Percentiles rank a stretch among this genome's conserved stretches.
Evolutionary conservation across 305 asterid genomes (phyloP).

Genomic region (Solanum hybrid): DNA sequence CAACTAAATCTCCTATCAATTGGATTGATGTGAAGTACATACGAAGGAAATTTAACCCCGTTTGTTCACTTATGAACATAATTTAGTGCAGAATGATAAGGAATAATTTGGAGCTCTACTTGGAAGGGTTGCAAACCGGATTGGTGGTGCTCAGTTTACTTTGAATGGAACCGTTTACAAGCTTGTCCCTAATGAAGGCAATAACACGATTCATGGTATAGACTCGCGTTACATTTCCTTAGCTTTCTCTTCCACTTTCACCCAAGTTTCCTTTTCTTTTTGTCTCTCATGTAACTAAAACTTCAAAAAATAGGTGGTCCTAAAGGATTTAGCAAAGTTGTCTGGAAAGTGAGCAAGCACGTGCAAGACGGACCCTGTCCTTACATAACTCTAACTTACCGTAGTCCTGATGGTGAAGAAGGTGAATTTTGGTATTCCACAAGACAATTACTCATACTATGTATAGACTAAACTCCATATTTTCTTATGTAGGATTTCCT

Average conservation of each 20-base stretch:
- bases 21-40: not conserved
- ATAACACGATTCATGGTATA: slow-evolving; percentile 9
- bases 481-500: slow-evolving; percentile 10
- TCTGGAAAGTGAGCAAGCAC: slow-evolving; percentile 7
- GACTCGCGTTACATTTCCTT: not conserved
- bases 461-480: not conserved
- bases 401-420: slow-evolving; percentile 16
- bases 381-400: slow-evolving; percentile 1
- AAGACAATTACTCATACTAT: not conserved
- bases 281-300: not conserved
- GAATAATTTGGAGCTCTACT: slow-evolving; percentile 10
- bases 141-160: slow-evolving; percentile 5
- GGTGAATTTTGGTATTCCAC: not conserved
- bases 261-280: not conserved
- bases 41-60: not conserved
- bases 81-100: slow-evolving; percentile 1
- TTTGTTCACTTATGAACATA: not conserved
- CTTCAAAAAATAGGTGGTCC: slow-evolving; percentile 6
- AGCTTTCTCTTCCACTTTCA: not conserved
- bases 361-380: not conserved
- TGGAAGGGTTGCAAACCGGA: slow-evolving; percentile 17
- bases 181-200: slow-evolving; percentile 11
- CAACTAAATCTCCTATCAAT: not conserved
- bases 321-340: slow-evolving; percentile 9
- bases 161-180: slow-evolving; percentile 8